These are phyloP conservation scores for Irpex sp. DNA, from an alignment of 1,284 basidiomycete species.

Conservation along the genomic window DNA sequence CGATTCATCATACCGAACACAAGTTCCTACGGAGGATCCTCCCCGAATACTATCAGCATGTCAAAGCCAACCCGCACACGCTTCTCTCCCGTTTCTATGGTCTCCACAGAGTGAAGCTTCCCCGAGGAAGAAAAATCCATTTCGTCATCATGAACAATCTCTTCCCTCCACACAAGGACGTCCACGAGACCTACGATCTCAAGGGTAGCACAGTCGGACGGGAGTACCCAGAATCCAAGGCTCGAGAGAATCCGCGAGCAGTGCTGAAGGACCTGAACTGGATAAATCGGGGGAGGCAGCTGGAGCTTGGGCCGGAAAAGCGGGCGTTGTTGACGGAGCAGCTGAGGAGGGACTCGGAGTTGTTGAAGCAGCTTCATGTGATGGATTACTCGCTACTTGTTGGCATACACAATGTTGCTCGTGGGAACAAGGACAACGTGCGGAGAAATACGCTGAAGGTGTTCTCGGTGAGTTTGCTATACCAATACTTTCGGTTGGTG, in stretches of 20 bases:
- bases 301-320: slow-evolving; percentile 95
- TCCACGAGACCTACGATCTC: slow-evolving; percentile 97
- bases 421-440: slow-evolving; percentile 91
- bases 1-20: slow-evolving; percentile 93
- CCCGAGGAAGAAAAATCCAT: slow-evolving; percentile 92
- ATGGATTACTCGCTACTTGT: slow-evolving; percentile 98
- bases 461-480: slow-evolving; percentile 68
- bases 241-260: slow-evolving; percentile 76
- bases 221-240: slow-evolving; percentile 86
- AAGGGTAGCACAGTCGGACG: slow-evolving; percentile 94
- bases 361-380: slow-evolving; percentile 80
- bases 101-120: slow-evolving; percentile 95
- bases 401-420: slow-evolving; percentile 89
- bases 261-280: slow-evolving; percentile 97
- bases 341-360: slow-evolving; percentile 81
- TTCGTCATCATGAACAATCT: slow-evolving; percentile 99
- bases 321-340: slow-evolving; percentile 88
- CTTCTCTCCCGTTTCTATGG: slow-evolving; percentile 94
- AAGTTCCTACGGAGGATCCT: slow-evolving; percentile 89
- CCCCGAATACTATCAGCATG: slow-evolving; percentile 83
- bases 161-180: slow-evolving; percentile 95
- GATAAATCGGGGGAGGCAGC: slow-evolving; percentile 75
- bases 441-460: slow-evolving; percentile 88
- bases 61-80: slow-evolving; percentile 91
- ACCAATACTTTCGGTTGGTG: neutral